These are phyloP conservation scores for Ogataea ramenticola DNA, from an alignment of 805 yeast species.

Conservation along the genomic window DNA sequence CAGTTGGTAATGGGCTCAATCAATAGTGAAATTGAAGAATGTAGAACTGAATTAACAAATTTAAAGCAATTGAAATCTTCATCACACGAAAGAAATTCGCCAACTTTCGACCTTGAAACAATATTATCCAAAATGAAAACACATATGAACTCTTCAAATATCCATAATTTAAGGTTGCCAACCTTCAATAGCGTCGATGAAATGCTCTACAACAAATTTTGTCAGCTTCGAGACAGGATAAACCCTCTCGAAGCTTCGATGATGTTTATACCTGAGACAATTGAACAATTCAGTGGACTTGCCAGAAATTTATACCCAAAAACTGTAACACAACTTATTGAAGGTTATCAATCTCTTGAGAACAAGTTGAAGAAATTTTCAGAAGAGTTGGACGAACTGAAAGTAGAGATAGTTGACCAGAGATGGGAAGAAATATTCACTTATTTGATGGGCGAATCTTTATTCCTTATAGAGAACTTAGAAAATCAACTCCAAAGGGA, in stretches of 20 bases:
- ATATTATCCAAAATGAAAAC: conserved; percentile 22
- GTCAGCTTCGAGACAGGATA: conserved; percentile 32
- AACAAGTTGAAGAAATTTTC: conserved; percentile 35
- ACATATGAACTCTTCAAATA: background rate
- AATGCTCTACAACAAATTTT: conserved; percentile 33
- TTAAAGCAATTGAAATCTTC: conserved; percentile 31
- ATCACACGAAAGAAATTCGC: conserved; percentile 31
- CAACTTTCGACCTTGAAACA: conserved; percentile 26
- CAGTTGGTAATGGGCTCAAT: conserved; percentile 34
- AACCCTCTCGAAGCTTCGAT: conserved; percentile 47
- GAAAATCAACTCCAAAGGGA: conserved; percentile 13
- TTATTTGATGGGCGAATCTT: conserved; percentile 36
- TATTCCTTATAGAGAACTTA: conserved; percentile 18
- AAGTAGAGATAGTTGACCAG: conserved; percentile 39
- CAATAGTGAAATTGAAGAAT: conserved; percentile 29
- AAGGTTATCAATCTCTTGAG: conserved; percentile 32
- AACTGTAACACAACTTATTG: conserved; percentile 24
- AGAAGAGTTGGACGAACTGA: conserved; percentile 33
- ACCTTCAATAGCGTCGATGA: conserved; percentile 31
- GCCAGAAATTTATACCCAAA: conserved; percentile 25
- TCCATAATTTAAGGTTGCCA: conserved; percentile 26
- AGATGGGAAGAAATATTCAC: conserved; percentile 52
- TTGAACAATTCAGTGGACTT: conserved; percentile 32
- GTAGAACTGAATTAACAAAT: conserved; percentile 27
- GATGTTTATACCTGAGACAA: conserved; percentile 43